These are phyloP conservation scores for Sporothrix globosa DNA, from an alignment of 2,329 filamentous ascomycete genomes.

Conservation along the genomic window DNA sequence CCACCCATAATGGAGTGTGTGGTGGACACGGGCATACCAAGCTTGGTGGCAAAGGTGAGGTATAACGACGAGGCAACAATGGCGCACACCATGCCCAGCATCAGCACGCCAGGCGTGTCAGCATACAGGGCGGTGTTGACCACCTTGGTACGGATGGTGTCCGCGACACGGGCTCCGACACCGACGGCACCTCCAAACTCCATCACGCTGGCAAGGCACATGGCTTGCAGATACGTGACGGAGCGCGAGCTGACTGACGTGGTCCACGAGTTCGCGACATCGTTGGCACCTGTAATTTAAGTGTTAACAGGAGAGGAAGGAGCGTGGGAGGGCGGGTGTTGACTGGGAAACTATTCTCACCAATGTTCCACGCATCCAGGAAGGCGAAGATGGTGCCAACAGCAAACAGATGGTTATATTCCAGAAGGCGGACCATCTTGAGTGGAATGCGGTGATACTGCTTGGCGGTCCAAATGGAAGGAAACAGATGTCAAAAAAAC, in stretches of 20 bases:
- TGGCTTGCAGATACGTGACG: constrained; percentile 62
- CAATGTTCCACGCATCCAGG: constrained; percentile 69
- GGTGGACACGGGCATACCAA: constrained; percentile 63
- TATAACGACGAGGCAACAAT: constrained; percentile 57
- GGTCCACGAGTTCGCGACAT: constrained; percentile 79
- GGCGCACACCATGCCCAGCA: constrained; percentile 63
- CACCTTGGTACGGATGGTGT: constrained; percentile 64
- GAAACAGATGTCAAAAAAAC: background rate
- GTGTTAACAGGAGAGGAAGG: background rate
- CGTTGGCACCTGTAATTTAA: constrained; percentile 50
- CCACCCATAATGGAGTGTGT: constrained; percentile 65
- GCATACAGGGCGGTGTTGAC: constrained; percentile 55
- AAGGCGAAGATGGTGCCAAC: constrained; percentile 61
- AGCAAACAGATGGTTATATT: constrained; percentile 28
- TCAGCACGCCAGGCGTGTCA: constrained; percentile 55
- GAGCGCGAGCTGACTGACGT: constrained; percentile 72
- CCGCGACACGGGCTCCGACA: constrained; percentile 63
- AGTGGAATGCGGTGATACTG: background rate
- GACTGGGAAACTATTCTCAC: constrained; percentile 41
- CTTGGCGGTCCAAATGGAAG: background rate
- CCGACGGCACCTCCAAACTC: constrained; percentile 65
- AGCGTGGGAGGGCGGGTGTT: too few relatives aligned
- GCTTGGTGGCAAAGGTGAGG: constrained; percentile 59
- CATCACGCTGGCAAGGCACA: constrained; percentile 61
- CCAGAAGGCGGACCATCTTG: constrained; percentile 25